Conservation (phyloP, 306 rosid species). For the Prinsepia uniflora region DNA sequence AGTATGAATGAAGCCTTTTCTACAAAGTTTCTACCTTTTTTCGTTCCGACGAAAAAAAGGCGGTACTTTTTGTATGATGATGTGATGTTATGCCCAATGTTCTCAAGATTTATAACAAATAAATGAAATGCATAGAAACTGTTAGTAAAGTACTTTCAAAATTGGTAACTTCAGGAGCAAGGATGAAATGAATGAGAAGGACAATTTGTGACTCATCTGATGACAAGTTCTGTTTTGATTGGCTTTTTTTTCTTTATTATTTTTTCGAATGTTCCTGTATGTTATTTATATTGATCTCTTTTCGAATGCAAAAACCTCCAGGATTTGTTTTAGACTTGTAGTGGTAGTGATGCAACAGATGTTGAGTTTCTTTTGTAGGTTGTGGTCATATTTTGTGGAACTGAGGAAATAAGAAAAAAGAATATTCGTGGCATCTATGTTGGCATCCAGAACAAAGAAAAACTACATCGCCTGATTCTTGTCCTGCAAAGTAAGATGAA, state of each 20-base stretch:
- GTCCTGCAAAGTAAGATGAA: slow-evolving; percentile 44
- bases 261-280: too few relatives aligned
- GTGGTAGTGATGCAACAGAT: not conserved
- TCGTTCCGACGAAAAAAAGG: too few relatives aligned
- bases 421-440: slow-evolving; percentile 1
- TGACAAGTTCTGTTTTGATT: not conserved
- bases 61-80: too few relatives aligned
- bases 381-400: slow-evolving; percentile 39
- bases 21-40: not conserved
- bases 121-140: not conserved
- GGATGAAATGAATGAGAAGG: not conserved
- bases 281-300: not conserved
- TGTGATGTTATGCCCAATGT: too few relatives aligned
- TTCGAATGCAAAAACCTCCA: not conserved
- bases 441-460: slow-evolving; percentile 26
- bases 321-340: not conserved
- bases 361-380: slow-evolving; percentile 29
- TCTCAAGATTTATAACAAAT: too few relatives aligned
- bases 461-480: slow-evolving; percentile 30
- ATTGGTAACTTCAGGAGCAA: not conserved
- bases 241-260: not conserved
- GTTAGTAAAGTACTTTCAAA: not conserved
- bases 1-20: not conserved
- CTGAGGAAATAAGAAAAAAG: slow-evolving; percentile 22
- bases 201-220: not conserved